phyloP scores from a whole-genome alignment of 1,284 basidiomycete species.

The Tilletia indica region DNA sequence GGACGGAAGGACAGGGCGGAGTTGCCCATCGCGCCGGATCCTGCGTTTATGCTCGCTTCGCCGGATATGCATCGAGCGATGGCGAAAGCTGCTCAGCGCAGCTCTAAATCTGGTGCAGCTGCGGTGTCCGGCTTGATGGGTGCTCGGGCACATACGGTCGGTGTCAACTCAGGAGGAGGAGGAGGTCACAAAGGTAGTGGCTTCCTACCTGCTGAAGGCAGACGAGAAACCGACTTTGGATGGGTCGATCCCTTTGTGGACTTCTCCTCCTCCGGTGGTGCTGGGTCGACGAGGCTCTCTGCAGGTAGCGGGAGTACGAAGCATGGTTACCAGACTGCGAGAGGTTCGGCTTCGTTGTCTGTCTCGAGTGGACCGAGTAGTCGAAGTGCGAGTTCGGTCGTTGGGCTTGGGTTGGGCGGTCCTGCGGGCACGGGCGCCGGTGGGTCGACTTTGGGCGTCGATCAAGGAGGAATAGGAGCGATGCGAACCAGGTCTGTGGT shows the following conservation, averaged over 20 bases:
- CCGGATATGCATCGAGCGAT: conserved; percentile 33
- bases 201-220: no score
- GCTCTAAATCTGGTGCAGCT: not conserved
- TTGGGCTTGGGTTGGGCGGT: not conserved
- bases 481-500: not conserved
- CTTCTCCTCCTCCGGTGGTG: no score
- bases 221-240: not conserved
- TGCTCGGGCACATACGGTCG: no score
- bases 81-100: not conserved
- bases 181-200: no score
- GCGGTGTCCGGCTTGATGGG: no score
- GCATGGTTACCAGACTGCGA: not conserved
- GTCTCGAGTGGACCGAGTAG: conserved; percentile 6
- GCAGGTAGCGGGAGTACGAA: not conserved
- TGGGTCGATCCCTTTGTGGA: not conserved
- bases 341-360: not conserved
- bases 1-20: not conserved
- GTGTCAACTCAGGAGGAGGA: no score
- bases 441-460: not conserved
- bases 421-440: no score
- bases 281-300: not conserved
- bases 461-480: not conserved
- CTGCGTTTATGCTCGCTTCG: conserved; percentile 34
- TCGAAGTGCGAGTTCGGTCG: conserved; percentile 1
- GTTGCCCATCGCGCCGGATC: conserved; percentile 22